These are phyloP conservation scores for Quercus cerris DNA, from an alignment of 306 rosid species.

Conservation along the genomic window DNA sequence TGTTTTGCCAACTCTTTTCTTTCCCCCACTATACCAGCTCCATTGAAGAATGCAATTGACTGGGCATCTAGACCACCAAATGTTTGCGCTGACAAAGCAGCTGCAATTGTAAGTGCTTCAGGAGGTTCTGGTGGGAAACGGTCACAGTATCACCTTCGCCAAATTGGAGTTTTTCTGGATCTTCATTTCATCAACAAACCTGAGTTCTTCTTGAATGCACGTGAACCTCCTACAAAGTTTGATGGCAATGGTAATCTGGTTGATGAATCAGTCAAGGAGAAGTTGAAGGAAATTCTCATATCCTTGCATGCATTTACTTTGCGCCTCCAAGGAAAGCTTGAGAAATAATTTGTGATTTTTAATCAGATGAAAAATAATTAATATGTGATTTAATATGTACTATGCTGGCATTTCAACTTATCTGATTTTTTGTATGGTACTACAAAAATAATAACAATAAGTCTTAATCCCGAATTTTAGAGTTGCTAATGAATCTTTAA, in stretches of 20 bases:
- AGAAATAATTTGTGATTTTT: neutral
- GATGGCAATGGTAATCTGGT: slow-evolving; percentile 61
- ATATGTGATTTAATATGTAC: neutral
- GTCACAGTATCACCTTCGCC: slow-evolving; percentile 86
- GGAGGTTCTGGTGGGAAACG: slow-evolving; percentile 71
- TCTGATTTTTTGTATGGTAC: neutral
- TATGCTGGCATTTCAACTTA: neutral
- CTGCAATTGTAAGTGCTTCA: slow-evolving; percentile 79
- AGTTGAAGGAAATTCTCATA: slow-evolving; percentile 47
- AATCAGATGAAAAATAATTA: neutral
- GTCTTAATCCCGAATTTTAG: too few species aligned
- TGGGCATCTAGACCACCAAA: slow-evolving; percentile 86
- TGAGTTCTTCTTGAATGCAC: slow-evolving; percentile 63
- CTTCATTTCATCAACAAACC: slow-evolving; percentile 95
- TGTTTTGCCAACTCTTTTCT: neutral
- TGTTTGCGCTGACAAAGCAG: slow-evolving; percentile 80
- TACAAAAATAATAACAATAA: neutral
- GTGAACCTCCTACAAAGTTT: slow-evolving; percentile 70
- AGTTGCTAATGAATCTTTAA: too few species aligned
- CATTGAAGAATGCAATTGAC: slow-evolving; percentile 75
- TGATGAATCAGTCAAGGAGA: slow-evolving; percentile 42
- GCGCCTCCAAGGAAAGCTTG: slow-evolving; percentile 36
- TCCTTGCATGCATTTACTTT: slow-evolving; percentile 50
- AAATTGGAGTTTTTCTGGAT: slow-evolving; percentile 72
- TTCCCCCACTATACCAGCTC: slow-evolving; percentile 26